phyloP scores from a whole-genome alignment of 139 green algal species.

The Chlorella sorokiniana region DNA sequence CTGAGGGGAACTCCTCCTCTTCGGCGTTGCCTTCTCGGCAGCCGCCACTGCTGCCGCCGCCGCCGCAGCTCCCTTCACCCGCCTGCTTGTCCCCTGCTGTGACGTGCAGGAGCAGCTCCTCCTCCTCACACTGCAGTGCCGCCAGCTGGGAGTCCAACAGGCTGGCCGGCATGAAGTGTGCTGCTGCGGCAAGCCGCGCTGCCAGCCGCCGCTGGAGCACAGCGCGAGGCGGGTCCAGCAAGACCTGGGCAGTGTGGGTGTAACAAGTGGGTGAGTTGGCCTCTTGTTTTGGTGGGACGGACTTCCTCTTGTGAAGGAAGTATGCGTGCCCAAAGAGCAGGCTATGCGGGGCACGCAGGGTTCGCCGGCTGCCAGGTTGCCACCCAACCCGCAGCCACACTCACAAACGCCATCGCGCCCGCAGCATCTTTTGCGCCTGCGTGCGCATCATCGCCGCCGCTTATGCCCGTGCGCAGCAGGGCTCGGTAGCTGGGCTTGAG shows the following conservation, averaged over 20 bases:
- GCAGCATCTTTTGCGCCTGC: background rate
- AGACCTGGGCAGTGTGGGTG: conserved; percentile 21
- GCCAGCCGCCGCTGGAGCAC: conserved; percentile 29
- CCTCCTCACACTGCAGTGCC: conserved; percentile 13
- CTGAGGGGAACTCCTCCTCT: background rate
- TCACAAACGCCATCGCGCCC: conserved; percentile 19
- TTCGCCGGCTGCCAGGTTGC: background rate
- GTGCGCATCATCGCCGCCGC: background rate
- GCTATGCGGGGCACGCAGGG: background rate
- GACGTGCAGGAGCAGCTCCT: conserved; percentile 10
- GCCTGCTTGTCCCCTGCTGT: no score
- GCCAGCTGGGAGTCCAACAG: conserved; percentile 48
- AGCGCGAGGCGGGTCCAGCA: conserved; percentile 32
- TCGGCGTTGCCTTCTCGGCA: no score
- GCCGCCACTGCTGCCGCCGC: background rate
- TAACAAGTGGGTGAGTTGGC: background rate
- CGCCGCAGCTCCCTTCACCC: no score
- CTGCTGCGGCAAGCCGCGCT: background rate
- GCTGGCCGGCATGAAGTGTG: conserved; percentile 47
- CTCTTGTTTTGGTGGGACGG: no score
- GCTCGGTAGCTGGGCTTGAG: conserved; percentile 44
- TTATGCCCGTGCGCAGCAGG: conserved; percentile 5
- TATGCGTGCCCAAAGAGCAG: no score
- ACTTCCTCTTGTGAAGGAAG: no score
- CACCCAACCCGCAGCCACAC: background rate